Evolutionary conservation across 1,139 yeast genomes (phyloP), one percentile per base, ranked within the genome.

Genomic region (Debaryomyces sp.): DNA sequence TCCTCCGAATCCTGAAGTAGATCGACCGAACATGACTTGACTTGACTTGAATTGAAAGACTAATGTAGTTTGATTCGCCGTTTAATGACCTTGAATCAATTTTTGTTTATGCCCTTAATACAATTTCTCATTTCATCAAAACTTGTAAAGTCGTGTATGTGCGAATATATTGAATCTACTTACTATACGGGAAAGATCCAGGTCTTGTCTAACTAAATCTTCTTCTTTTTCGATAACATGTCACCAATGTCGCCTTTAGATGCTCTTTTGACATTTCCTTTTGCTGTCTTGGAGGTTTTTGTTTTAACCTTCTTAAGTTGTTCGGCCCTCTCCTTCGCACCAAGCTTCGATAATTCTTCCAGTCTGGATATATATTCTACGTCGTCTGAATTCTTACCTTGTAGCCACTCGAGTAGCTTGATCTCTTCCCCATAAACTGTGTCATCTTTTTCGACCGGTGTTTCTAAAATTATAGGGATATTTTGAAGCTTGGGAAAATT

Each of bases 401-500:
- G 76, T 46, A 86, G 69, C 89, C 89, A 87, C 63, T 87, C 91
- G 42, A 85, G 68, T 33, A 84, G 66, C 59, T 88, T 86, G 52
- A 95, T 87, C 64, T 94, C 99, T 44, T 85, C 87, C 1, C 92
- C 96, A 64, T 92, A 88, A 1, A 77, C 67, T 2, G 71, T 67
- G 26, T 82, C 84, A 54, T 84, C 82, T 44, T 81, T 71, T 34
- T 75, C 86, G 15, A 80, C 80, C 0, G 99, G 99, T 0, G 98
- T 92, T 61, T 94, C 99, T 51, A 94, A 73, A n/a, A 95, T 75
- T 36, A 92, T 80, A 1, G 99, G 98, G 1, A 94, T 75, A 5
- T 75, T 75, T 45, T 80, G 71, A 24, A 94, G 71, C 49, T 83
- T 77, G 2, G 74, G 69, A 50, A 81, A 82, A 64, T 91, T 90